Percentiles rank a stretch among this genome's conserved stretches.
phyloP scores from a whole-genome alignment of 2,329 filamentous ascomycete species.

The Coniochaeta ligniaria region DNA sequence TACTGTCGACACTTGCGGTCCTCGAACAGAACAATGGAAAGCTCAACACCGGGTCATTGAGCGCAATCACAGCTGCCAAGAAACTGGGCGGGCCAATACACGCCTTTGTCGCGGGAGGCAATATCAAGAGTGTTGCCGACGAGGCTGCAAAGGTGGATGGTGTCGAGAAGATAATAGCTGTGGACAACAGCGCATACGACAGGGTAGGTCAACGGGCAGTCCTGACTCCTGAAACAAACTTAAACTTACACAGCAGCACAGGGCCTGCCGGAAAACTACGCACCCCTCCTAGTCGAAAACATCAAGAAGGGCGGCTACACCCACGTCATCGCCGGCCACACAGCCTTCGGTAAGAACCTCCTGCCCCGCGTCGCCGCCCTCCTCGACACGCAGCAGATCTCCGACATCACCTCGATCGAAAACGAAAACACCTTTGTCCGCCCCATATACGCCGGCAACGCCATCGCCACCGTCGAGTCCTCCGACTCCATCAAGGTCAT shows the following conservation, averaged over 20 bases:
- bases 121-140: conserved; percentile 67
- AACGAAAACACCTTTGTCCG: conserved; percentile 91
- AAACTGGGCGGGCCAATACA: conserved; percentile 82
- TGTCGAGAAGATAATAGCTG: conserved; percentile 81
- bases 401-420: conserved; percentile 82
- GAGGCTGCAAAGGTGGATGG: conserved; percentile 86
- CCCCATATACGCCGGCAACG: conserved; percentile 96
- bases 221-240: neutral
- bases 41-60: conserved; percentile 74
- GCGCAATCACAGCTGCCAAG: conserved; percentile 77
- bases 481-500: conserved; percentile 79
- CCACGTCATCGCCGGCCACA: conserved; percentile 84
- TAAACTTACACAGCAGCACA: conserved; percentile 21
- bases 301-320: conserved; percentile 94
- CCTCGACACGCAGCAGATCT: conserved; percentile 87
- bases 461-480: conserved; percentile 92
- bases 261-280: conserved; percentile 90
- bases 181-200: conserved; percentile 87
- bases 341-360: conserved; percentile 93
- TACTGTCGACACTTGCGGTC: conserved; percentile 83
- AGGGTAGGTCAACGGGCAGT: conserved; percentile 50
- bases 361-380: conserved; percentile 87
- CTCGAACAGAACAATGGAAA: conserved; percentile 90
- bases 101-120: conserved; percentile 78
- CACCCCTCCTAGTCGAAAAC: conserved; percentile 89